Conservation (phyloP, 371 early-diverging fungal species). For the Rhizopus microsporus region DNA sequence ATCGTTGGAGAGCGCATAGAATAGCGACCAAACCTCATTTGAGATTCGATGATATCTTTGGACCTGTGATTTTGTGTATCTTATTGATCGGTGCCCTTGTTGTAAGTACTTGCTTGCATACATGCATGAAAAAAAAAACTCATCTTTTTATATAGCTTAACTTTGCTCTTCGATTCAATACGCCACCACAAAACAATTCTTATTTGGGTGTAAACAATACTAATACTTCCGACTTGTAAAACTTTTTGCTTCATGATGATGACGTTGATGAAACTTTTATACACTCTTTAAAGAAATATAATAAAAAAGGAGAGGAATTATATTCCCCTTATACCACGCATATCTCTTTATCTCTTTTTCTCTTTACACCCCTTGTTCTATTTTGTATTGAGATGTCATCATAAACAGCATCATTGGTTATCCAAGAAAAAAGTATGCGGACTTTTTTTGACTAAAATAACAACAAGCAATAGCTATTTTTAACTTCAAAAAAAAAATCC, state of each 20-base stretch:
- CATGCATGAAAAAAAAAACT: neutral
- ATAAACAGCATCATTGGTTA: neutral
- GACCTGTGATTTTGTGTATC: conserved; percentile 82
- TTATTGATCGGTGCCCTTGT: conserved; percentile 78
- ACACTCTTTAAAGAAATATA: too few species aligned
- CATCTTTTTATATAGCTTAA: conserved; percentile 21
- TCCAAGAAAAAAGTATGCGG: too few species aligned
- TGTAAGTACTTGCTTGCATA: conserved; percentile 57
- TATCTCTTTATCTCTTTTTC: too few species aligned
- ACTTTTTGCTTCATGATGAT: neutral
- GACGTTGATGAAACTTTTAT: neutral
- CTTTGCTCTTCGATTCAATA: conserved; percentile 23
- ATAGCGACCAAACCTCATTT: conserved; percentile 49
- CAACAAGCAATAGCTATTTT: neutral
- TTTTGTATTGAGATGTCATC: too few species aligned
- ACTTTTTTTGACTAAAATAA: too few species aligned
- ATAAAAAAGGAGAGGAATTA: too few species aligned
- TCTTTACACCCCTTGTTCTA: too few species aligned
- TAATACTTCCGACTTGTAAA: neutral
- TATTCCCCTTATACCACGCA: too few species aligned
- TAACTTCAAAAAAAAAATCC: conserved; percentile 4
- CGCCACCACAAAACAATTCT: conserved; percentile 4
- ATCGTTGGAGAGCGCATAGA: conserved; percentile 81
- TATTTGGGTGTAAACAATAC: conserved; percentile 22
- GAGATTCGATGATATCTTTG: conserved; percentile 64